Evolutionary conservation across 306 rosid genomes (phyloP).

Genomic region (Vigna radiata): DNA sequence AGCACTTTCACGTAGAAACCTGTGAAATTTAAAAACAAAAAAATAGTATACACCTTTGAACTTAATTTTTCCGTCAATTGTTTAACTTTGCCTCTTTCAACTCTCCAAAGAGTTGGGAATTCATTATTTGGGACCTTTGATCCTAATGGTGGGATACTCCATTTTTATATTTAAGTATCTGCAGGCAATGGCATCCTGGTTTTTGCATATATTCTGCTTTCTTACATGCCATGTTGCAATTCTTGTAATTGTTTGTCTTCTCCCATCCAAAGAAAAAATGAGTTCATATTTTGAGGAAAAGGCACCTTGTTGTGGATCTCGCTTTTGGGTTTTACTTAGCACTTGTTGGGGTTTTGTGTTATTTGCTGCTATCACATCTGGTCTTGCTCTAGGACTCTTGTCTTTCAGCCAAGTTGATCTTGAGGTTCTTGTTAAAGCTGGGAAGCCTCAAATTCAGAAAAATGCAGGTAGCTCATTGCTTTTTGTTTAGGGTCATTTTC

Average conservation of each 20-base stretch:
- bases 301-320: constrained; percentile 52
- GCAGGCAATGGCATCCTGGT: constrained; percentile 27
- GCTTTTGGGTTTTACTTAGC: constrained; percentile 58
- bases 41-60: neutral
- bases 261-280: constrained; percentile 16
- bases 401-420: constrained; percentile 78
- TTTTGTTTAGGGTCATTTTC: neutral
- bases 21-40: neutral
- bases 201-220: constrained; percentile 24
- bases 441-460: constrained; percentile 62
- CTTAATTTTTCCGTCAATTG: constrained; percentile 17
- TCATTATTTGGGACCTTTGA: constrained; percentile 30
- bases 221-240: constrained; percentile 18
- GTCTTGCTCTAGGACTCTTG: constrained; percentile 75
- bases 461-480: constrained; percentile 52
- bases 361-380: constrained; percentile 67
- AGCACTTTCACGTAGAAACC: neutral
- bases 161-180: constrained; percentile 18
- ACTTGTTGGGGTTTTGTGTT: constrained; percentile 52
- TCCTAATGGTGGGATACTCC: constrained; percentile 33
- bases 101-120: constrained; percentile 46
- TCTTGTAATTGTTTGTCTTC: constrained; percentile 36
- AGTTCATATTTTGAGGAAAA: constrained; percentile 25
- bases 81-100: constrained; percentile 39
- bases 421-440: constrained; percentile 71